Base-by-base conservation (phyloP, 179 eudicot species). In the Pouteria campechiana region DNA sequence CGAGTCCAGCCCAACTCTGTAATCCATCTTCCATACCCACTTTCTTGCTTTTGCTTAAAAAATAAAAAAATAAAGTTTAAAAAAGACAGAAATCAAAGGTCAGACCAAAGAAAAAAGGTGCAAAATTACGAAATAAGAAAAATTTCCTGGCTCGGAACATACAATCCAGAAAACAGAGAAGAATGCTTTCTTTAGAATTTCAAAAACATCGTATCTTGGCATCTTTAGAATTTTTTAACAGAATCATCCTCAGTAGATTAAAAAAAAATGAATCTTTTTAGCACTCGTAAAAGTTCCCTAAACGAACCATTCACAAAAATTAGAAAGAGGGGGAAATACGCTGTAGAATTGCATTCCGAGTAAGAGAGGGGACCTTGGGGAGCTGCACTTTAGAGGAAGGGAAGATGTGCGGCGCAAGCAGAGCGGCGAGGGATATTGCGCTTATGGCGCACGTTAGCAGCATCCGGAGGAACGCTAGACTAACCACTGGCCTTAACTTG, bases 21-120 rank as follows among this genome's bases (percentile, higher is more conserved):
- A 41, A 69, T 55, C 48, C 71, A 50, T 54, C 60, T 73, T 30
- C 64, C 83, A 45, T 64, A 44, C 50, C 61, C 70, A 41, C 56
- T 54, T 64, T 85, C 93, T 54, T 61, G 80, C n/a, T n/a, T n/a
- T 55, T 76, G 78, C 85, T 75, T 69, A 65, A 46, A 50, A 33
- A 28, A 41, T 6, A 4, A 39, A 13, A n/a, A n/a, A n/a, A n/a
- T 35, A 15, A 44, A 14, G 6, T 6, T 29, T 17, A 24, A 44
- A 44, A 23, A 48, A 23, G 19, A 7, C 24, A 36, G 32, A 23
- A 21, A 7, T 21, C 3, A 47, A 1, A 13, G 1, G 7, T 16
- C 25, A 41, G 32, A 30, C 11, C 11, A 12, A 44, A 39, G 28
- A 17, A 34, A 5, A 18, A 25, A 12, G 2, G 21, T n/a, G 17